phyloP scores from a whole-genome alignment of 1,284 basidiomycete genomes.

The Trichosporon coremiiforme region DNA sequence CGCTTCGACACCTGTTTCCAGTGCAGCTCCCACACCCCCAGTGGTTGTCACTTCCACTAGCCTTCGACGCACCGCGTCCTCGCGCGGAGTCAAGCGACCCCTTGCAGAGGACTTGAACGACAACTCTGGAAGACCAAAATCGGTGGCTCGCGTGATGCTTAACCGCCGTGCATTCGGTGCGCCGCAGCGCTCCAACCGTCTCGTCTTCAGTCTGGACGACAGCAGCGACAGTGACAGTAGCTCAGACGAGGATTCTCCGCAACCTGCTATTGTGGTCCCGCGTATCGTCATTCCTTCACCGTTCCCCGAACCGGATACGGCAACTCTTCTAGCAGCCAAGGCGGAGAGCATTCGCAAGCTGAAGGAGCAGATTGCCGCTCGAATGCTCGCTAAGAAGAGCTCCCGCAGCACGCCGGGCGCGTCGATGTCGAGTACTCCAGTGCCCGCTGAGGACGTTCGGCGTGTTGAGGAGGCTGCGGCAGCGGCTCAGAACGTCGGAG shows the following conservation, averaged over 20 bases:
- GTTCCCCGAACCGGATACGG: conserved; percentile 26
- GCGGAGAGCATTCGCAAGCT: conserved; percentile 43
- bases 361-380: conserved; percentile 44
- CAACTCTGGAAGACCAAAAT: conserved; percentile 25
- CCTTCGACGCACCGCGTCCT: conserved; percentile 10
- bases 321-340: conserved; percentile 38
- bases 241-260: conserved; percentile 27
- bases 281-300: conserved; percentile 26
- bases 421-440: not conserved
- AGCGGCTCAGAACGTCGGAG: conserved; percentile 22
- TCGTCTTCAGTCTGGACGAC: conserved; percentile 39
- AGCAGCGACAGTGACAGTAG: conserved; percentile 33
- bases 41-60: conserved; percentile 21
- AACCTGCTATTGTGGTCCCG: conserved; percentile 20
- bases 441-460: not conserved
- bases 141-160: conserved; percentile 20
- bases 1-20: conserved; percentile 5
- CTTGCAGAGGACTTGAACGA: conserved; percentile 51
- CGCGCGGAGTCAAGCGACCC: conserved; percentile 43
- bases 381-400: conserved; percentile 33
- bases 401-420: not conserved
- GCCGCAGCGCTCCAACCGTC: conserved; percentile 30
- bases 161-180: conserved; percentile 40
- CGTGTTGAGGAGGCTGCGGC: conserved; percentile 21
- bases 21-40: conserved; percentile 14